Evolutionary conservation across 1,139 yeast species (phyloP).

Genomic region (Blastobotrys capitulatus): DNA sequence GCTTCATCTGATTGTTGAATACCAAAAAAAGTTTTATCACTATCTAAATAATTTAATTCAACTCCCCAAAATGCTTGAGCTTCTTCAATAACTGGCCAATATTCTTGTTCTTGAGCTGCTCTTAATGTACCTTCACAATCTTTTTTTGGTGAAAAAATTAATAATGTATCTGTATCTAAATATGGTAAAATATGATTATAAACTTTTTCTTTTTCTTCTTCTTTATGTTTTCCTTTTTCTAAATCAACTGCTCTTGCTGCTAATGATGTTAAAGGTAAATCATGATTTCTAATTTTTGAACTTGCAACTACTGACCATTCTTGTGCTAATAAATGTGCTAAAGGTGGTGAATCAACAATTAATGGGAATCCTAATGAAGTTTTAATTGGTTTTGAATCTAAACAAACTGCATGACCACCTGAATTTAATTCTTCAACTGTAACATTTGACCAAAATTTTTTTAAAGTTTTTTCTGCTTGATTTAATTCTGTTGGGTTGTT

Average conservation of each 20-base stretch:
- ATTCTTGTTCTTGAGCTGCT: conserved; percentile 65
- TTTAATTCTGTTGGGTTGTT: conserved; percentile 55
- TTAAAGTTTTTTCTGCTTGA: conserved; percentile 61
- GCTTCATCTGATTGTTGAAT: conserved; percentile 62
- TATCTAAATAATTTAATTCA: conserved; percentile 58
- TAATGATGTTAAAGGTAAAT: conserved; percentile 81
- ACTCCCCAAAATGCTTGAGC: conserved; percentile 59
- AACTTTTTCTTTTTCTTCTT: conserved; percentile 24
- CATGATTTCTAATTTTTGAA: conserved; percentile 68
- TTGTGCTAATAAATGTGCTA: conserved; percentile 73
- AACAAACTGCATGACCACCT: conserved; percentile 46
- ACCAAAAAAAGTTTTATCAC: conserved; percentile 81
- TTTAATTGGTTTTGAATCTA: conserved; percentile 71
- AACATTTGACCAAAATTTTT: conserved; percentile 84
- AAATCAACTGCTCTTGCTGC: conserved; percentile 79
- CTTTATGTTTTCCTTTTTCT: conserved; percentile 20
- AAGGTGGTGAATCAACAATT: conserved; percentile 48
- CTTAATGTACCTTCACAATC: conserved; percentile 85
- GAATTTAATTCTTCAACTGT: conserved; percentile 37
- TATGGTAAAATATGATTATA: conserved; percentile 54
- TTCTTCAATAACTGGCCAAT: conserved; percentile 64
- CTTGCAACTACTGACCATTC: conserved; percentile 83
- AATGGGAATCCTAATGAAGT: conserved; percentile 80
- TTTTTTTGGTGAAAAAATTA: conserved; percentile 72
- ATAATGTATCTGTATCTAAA: conserved; percentile 87